Base-by-base conservation (phyloP, 768 basidiomycete genomes). In the Saitozyma sp. region DNA sequence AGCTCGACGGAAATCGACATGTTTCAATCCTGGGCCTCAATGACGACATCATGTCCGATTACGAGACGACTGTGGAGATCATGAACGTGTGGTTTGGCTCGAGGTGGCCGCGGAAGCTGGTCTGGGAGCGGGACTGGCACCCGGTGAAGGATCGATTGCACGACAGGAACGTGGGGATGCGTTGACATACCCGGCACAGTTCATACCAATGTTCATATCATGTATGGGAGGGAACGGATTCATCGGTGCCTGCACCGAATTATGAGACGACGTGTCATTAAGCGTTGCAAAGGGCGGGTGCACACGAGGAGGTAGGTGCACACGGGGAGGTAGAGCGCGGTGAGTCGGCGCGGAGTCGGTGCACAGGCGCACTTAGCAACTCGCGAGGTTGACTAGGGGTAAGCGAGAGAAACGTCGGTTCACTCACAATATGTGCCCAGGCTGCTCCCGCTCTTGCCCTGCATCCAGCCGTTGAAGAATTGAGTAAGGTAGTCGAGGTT, bases 401-500 rank as follows among this genome's bases (percentile, higher is more conserved):
- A 3, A 40, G 6, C 40, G 39, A 20, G 13, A 5, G 14, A 46
- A 43, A 16, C 19, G 20, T 16, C 20, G 16, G 20, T 29, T 54
- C 52, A 69, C 74, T 65, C 46, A 76, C 74, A 67, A 57, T 71
- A 75, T 40, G 61, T 19, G 8, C 75, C 75, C 16, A 75, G 54
- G 14, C 54, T 58, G 59, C 70, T 61, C 6, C 70, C 74, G 53
- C 68, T 64, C 63, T 73, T 74, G 45, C 63, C 67, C 55, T 73
- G 73, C 64, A 74, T 70, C 76, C 76, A 78, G 13, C 71, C 73
- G 61, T 76, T 76, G 54, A 60, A 56, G 54, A 66, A 65, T 53
- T 76, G 74, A 57, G 54, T 56, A 6, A 73, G 56, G 63, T 93
- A 93, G 80, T 92, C 91, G 53, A 90, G 82, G 81, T 92, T 92